Percentiles rank a stretch among this genome's conserved stretches.
These are phyloP conservation scores for Achaetomium macrosporum DNA, from an alignment of 2,329 filamentous ascomycete species.

Conservation along the genomic window DNA sequence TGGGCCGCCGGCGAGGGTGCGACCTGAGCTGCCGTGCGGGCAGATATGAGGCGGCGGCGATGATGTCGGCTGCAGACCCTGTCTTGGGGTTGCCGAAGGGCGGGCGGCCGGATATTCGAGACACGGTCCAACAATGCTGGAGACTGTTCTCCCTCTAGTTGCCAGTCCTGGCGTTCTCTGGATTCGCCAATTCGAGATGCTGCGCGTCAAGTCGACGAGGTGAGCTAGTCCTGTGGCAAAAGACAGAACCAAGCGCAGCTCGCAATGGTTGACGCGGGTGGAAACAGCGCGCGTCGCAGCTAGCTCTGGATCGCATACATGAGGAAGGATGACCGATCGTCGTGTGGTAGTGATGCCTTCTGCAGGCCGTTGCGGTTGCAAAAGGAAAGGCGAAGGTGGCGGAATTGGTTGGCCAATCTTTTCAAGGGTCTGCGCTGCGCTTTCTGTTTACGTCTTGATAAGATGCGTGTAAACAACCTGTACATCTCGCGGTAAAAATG, in stretches of 20 bases:
- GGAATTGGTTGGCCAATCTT: conserved; percentile 1
- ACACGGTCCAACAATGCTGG: background rate
- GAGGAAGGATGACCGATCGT: conserved; percentile 11
- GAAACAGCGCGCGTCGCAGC: conserved; percentile 19
- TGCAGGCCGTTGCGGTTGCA: background rate
- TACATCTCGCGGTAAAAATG: background rate
- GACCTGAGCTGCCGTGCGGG: background rate
- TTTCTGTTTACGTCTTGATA: conserved; percentile 22
- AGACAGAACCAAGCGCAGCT: conserved; percentile 1
- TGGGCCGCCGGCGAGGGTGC: background rate
- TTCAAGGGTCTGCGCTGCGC: conserved; percentile 2
- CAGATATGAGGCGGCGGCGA: background rate
- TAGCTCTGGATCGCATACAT: conserved; percentile 14
- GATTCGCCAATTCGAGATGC: no score
- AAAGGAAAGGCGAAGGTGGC: conserved; percentile 3
- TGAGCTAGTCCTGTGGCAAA: background rate
- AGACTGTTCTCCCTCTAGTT: background rate
- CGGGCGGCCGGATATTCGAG: background rate
- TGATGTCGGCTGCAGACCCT: no score
- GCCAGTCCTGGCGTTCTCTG: no score
- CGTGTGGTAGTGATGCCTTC: conserved; percentile 13
- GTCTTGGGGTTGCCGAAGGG: background rate
- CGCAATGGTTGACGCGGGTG: conserved; percentile 14
- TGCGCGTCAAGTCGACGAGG: background rate
- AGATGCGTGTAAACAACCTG: conserved; percentile 17